Base-by-base conservation (phyloP, 257 asterid species). In the Ilex aquifolium region DNA sequence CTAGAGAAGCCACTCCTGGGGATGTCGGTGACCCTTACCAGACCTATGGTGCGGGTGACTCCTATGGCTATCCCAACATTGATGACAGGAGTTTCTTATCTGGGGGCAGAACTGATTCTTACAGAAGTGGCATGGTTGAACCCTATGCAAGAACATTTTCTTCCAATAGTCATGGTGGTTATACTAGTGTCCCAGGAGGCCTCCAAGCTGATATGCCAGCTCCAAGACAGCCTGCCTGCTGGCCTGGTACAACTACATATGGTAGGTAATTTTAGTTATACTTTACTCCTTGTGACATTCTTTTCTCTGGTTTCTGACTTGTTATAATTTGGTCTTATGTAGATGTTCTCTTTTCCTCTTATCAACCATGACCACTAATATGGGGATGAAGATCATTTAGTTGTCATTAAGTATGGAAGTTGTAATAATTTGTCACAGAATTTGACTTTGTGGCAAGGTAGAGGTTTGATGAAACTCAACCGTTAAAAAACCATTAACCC, bases 261-360 rank as follows among this genome's bases (percentile, higher is more conserved):
- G 76, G 79, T 74, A 54, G 42, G 54, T 49, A 11, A 49, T 42
- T 42, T 57, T 36, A 16, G 30, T 10, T 16, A 13, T 63, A 46
- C 5, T 51, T 29, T 32, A 13, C 50, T 72, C 39, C 36, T 1
- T 27, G 10, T 12, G 5, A 11, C n/a, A 2, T 49, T 49, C 14
- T 11, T 49, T 15, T 11, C 10, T 49, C 13, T 3, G 14, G 10
- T 49, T 49, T 11, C 17, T 49, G 14, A 49, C 14, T 12, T 49
- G 54, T 49, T 4, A 12, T 49, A 12, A 49, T 49, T 49, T 15
- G 17, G 14, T 12, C 54, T 12, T 49, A 4, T 49, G 17, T 11
- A 49, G 54, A 49, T 11, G 10, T 4, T 12, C 14, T 11, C 1
- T 15, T 3, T 49, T 12, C 10, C 17, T 49, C 10, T 7, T 49